These are phyloP conservation scores for Silene latifolia DNA, from an alignment of 148 eudicot species.

Conservation along the genomic window DNA sequence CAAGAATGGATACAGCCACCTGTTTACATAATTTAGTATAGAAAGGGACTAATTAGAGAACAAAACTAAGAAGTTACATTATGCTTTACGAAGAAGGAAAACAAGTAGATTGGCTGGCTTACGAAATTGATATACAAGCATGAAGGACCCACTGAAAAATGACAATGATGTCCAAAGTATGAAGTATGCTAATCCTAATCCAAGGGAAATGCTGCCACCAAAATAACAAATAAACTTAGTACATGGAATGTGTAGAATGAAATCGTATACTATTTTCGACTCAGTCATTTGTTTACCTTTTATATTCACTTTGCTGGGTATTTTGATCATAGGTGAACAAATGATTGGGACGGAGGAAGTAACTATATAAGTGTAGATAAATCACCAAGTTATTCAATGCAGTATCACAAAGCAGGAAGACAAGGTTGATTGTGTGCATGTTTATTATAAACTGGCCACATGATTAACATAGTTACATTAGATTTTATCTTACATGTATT, in stretches of 20 bases:
- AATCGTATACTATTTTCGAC: not conserved
- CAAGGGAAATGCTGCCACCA: slow-evolving; percentile 72
- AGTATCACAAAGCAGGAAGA: slow-evolving; percentile 76
- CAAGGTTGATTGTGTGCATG: slow-evolving; percentile 82
- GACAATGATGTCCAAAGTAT: slow-evolving; percentile 69
- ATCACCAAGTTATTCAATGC: slow-evolving; percentile 78
- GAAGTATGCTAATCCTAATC: slow-evolving; percentile 75
- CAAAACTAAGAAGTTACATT: not conserved
- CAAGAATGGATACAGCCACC: slow-evolving; percentile 99
- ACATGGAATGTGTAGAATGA: not conserved
- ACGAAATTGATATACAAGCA: slow-evolving; percentile 67
- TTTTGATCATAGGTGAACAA: too few relatives aligned
- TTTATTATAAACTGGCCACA: slow-evolving; percentile 58
- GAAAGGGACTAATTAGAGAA: slow-evolving; percentile 23
- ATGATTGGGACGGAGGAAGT: too few relatives aligned
- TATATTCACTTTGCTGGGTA: too few relatives aligned
- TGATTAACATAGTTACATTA: not conserved
- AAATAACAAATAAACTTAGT: not conserved
- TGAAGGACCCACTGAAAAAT: slow-evolving; percentile 78
- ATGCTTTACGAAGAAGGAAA: slow-evolving; percentile 4
- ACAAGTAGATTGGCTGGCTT: slow-evolving; percentile 19
- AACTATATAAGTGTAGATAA: too few relatives aligned
- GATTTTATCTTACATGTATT: too few relatives aligned
- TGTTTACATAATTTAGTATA: slow-evolving; percentile 21
- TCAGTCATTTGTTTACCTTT: too few relatives aligned